Evolutionary conservation across 2,329 filamentous ascomycete species (phyloP), one percentile per base, ranked within the genome.

Genomic region (Cladophialophora psammophila): DNA sequence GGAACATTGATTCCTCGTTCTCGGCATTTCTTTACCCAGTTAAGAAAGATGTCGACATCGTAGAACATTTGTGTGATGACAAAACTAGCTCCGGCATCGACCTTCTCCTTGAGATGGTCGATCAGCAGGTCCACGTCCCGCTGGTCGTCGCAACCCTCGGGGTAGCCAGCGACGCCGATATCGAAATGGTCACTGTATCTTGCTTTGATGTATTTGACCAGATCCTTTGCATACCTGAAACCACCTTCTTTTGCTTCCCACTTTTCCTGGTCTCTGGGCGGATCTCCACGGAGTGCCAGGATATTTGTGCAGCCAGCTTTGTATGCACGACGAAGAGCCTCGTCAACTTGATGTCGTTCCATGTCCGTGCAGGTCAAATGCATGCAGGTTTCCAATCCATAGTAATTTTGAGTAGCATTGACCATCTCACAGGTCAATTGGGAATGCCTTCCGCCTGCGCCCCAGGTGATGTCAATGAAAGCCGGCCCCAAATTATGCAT

Each of bases 1-100:
- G 92, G 92, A 36, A 95, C 84, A 32, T 82, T 89, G 76, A 99
- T 94, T 56, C 95, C 95, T 75, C 88, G 89, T 60, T 90, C 92
- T 58, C 94, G 90, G 66, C 94, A 93, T 77, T 92, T 95, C 72
- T 87, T 84, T 42, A 96, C 91, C 95, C 95, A 99, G 61, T 89
- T 87, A 62, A 98, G 81, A 80, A 99, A 99, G 77, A 95, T 94
- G 75, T 99, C 94, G 58, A 88, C 94, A 76, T 99, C 94, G 83
- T 99, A 99, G 81, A 98, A 98, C 95, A 99, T 99, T 82, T 99
- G 95, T 0, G 95, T 98, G 62, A 99, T 92, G 71, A 99, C 91
- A 78, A 98, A 99, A 6, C 91, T 90, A 69, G 91, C 94, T 60
- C 95, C 95, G 66, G 92, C 92, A 77, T 99, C 95, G 38, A 98